Evolutionary conservation across 2,329 filamentous ascomycete genomes (phyloP), one percentile per base, ranked within the genome.

Genomic region (Aspergillus sp.): DNA sequence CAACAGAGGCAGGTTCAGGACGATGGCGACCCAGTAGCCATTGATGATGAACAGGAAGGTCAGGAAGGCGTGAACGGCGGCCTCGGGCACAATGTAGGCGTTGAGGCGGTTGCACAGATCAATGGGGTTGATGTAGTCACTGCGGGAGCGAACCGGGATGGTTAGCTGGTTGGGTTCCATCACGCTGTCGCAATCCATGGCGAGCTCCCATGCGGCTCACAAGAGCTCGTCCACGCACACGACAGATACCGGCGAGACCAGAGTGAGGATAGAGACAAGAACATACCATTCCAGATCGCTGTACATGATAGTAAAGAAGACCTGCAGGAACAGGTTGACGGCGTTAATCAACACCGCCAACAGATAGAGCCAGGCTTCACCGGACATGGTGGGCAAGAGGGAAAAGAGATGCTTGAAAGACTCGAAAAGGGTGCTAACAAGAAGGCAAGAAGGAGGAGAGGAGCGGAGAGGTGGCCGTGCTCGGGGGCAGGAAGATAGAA

Each of bases 251-350:
- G 10, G 32, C 32, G 12, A 30, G 23, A 30, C 10, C 23, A 3
- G 3, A 21, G 10, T 3, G 47, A 19, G 8, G 39, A 21, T 15
- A 28, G 0, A 28, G 13, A 4, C 25, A 39, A 39, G 30, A 21
- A 21, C 91, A 74, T 83, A 96, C 93, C 95, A 99, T 90, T 99
- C 95, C 74, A 99, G 82, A 85, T 99, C 95, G 80, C 92, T 97
- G 83, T 98, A 99, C 96, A 99, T 99, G 77, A 99, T 99, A 61
- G 95, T 99, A 84, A 99, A 99, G 87, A 99, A 99, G 72, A 99
- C 95, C 84, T 99, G 96, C 60, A 99, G 86, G 81, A 99, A 99
- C 75, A 99, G 87, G 85, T 99, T 99, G 87, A 99, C 93, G 83
- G 95, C 95, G 84, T 99, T 99, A 85, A 99, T 96, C 78, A 99